Evolutionary conservation across 2,329 filamentous ascomycete species (phyloP).

Genomic region (Raffaelea arxii): DNA sequence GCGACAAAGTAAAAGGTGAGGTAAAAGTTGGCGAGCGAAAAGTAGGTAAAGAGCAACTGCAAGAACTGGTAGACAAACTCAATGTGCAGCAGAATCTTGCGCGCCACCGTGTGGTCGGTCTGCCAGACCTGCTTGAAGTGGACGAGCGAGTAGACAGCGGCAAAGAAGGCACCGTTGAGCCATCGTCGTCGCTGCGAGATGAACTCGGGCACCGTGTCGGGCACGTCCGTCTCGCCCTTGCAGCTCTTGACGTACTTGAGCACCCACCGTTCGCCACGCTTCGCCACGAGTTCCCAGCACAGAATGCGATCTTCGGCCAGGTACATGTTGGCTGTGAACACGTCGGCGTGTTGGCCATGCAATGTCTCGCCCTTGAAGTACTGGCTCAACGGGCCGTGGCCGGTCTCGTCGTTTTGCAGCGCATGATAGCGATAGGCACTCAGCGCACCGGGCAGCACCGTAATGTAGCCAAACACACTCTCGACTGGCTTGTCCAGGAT

Average conservation of each 20-base stretch:
- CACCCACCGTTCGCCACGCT: conserved; percentile 90
- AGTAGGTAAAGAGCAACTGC: conserved; percentile 90
- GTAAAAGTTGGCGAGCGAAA: conserved; percentile 98
- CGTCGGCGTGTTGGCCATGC: conserved; percentile 74
- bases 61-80: conserved; percentile 95
- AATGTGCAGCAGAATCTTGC: conserved; percentile 86
- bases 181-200: conserved; percentile 93
- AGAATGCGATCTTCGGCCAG: conserved; percentile 82
- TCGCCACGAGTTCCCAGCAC: conserved; percentile 93
- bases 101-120: conserved; percentile 81
- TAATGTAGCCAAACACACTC: conserved; percentile 97
- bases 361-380: conserved; percentile 99
- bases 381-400: conserved; percentile 88
- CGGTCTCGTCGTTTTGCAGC: conserved; percentile 90
- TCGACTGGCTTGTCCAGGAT: conserved; percentile 96
- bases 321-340: conserved; percentile 77
- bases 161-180: conserved; percentile 98
- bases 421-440: conserved; percentile 95
- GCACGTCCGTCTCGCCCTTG: conserved; percentile 95
- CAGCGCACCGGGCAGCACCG: conserved; percentile 86
- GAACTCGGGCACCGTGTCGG: conserved; percentile 92
- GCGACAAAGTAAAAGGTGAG: conserved; percentile 98
- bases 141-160: conserved; percentile 91
- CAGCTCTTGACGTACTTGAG: conserved; percentile 96
- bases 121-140: conserved; percentile 89